phyloP scores from a whole-genome alignment of 1,284 basidiomycete species.

The Papiliotrema terrestris region DNA sequence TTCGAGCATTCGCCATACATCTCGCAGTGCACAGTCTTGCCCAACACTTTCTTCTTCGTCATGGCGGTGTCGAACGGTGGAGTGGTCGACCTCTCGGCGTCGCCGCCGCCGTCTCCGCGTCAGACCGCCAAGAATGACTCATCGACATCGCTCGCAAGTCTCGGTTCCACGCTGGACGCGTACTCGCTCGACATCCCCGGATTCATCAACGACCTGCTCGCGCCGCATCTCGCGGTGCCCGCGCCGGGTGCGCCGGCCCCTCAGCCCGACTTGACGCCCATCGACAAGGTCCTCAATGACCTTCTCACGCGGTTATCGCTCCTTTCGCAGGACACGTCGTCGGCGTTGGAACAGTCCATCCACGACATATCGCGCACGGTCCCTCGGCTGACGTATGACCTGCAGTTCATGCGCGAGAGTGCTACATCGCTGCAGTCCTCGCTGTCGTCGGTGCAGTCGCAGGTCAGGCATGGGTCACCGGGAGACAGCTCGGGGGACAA shows the following conservation, averaged over 20 bases:
- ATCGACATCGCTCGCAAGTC: slow-evolving; percentile 25
- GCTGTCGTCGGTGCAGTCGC: slow-evolving; percentile 7
- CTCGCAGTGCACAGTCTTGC: too few relatives aligned
- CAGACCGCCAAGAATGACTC: slow-evolving; percentile 18
- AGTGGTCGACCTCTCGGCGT: slow-evolving; percentile 5
- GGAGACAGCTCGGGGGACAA: background rate
- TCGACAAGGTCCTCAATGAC: slow-evolving; percentile 69
- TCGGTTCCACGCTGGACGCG: slow-evolving; percentile 40
- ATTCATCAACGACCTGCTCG: slow-evolving; percentile 45
- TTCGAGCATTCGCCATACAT: too few relatives aligned
- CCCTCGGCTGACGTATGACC: slow-evolving; percentile 82
- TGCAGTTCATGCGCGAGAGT: slow-evolving; percentile 91
- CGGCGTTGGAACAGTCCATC: slow-evolving; percentile 77
- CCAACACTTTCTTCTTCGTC: too few relatives aligned
- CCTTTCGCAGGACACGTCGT: slow-evolving; percentile 78
- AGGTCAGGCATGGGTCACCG: slow-evolving; percentile 1
- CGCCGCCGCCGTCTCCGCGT: slow-evolving; percentile 13
- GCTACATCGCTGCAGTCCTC: slow-evolving; percentile 66
- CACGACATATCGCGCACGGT: slow-evolving; percentile 84
- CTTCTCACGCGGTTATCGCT: slow-evolving; percentile 74
- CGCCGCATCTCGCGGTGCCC: slow-evolving; percentile 23
- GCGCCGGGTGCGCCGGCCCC: slow-evolving; percentile 12
- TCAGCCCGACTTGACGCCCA: slow-evolving; percentile 57
- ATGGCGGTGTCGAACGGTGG: background rate
- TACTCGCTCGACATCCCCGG: slow-evolving; percentile 36